Conservation (phyloP, 305 asterid genomes). For the Lippia alba region DNA sequence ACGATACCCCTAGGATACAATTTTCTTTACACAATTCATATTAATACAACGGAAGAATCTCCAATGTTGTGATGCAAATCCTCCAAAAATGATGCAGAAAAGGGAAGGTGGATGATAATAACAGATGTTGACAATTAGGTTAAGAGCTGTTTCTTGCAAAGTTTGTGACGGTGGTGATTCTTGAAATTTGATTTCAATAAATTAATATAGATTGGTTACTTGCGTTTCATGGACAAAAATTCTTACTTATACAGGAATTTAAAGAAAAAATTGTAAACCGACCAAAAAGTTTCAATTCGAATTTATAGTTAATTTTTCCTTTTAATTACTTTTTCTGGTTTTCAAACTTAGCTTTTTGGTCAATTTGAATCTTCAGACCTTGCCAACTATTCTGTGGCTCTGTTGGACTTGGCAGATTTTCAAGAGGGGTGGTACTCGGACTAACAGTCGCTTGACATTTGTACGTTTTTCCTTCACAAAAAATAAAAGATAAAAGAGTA, state of each 20-base stretch:
- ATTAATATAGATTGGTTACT: background rate
- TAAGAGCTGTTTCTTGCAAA: constrained; percentile 11
- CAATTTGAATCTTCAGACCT: constrained; percentile 14
- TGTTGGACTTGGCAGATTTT: constrained; percentile 5
- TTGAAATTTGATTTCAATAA: constrained; percentile 15
- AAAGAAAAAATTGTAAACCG: constrained; percentile 22
- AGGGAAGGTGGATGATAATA: background rate
- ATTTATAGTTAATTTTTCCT: background rate
- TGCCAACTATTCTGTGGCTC: background rate
- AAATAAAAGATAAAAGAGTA: too few species aligned
- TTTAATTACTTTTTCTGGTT: background rate
- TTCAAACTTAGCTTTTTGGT: constrained; percentile 16
- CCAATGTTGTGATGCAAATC: too few species aligned
- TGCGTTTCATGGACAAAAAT: background rate
- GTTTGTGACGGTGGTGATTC: constrained; percentile 2
- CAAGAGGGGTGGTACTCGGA: background rate
- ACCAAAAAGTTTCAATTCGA: constrained; percentile 7
- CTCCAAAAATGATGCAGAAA: too few species aligned
- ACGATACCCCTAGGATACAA: too few species aligned
- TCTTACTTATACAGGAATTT: background rate
- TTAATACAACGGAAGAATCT: too few species aligned
- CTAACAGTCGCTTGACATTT: too few species aligned
- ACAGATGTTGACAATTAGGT: constrained; percentile 20
- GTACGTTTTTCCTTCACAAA: too few species aligned
- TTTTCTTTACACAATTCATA: too few species aligned